Conservation (phyloP, 179 eudicot genomes). For the Nepenthes alata region DNA sequence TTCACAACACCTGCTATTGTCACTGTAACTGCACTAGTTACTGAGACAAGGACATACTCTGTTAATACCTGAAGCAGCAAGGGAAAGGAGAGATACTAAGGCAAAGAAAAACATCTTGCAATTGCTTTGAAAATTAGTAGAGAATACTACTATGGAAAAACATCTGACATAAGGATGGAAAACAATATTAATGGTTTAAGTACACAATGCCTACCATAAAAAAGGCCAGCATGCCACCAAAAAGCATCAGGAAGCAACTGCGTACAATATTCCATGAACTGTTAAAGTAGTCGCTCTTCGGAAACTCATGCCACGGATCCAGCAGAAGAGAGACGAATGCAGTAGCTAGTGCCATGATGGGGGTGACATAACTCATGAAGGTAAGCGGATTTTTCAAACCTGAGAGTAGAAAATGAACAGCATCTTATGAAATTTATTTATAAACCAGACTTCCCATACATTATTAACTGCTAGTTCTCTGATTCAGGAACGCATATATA, state of each 20-base stretch:
- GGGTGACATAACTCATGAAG: conserved; percentile 92
- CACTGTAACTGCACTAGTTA: conserved; percentile 96
- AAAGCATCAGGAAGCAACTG: conserved; percentile 83
- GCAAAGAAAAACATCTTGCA: no score
- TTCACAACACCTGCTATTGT: conserved; percentile 96
- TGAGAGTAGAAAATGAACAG: conserved; percentile 10
- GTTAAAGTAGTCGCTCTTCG: conserved; percentile 51
- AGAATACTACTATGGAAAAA: no score
- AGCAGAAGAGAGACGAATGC: conserved; percentile 58
- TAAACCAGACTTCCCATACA: no score
- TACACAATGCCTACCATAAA: conserved; percentile 53
- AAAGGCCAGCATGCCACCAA: conserved; percentile 94
- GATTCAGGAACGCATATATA: no score
- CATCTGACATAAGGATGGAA: neutral
- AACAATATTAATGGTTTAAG: neutral
- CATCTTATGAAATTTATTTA: no score
- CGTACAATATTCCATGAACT: conserved; percentile 57
- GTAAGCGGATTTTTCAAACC: conserved; percentile 91
- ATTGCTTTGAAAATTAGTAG: no score
- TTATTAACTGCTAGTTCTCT: no score
- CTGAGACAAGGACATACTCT: conserved; percentile 77
- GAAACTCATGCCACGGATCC: conserved; percentile 89
- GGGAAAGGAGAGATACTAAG: neutral
- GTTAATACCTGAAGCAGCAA: conserved; percentile 41
- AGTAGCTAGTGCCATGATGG: conserved; percentile 79